A percentile compares a stretch with the other conserved stretches of the same genome.
Evolutionary conservation across 345 rosid species (phyloP).

Genomic region (Eucalyptus erythrocorys): DNA sequence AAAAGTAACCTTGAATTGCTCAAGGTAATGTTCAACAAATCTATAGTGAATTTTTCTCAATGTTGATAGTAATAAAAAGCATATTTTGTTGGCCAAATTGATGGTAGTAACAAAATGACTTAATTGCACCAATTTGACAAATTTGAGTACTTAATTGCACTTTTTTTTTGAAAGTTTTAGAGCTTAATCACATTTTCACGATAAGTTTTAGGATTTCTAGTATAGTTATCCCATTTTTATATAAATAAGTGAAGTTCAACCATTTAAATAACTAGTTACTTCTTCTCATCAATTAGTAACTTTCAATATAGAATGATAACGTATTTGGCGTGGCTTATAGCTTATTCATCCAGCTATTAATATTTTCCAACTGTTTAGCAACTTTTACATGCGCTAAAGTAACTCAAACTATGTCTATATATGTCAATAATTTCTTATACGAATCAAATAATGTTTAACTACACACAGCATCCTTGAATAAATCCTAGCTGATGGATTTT

Average conservation of each 20-base stretch:
- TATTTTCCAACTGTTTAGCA: neutral
- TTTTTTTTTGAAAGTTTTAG: neutral
- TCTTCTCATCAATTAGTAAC: neutral
- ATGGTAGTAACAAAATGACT: too few species aligned
- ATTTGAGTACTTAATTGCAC: neutral
- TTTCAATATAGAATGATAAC: neutral
- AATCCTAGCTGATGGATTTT: too few species aligned
- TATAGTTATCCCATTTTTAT: neutral
- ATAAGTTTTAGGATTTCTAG: neutral
- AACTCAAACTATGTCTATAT: neutral
- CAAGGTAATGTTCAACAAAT: too few species aligned
- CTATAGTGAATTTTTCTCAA: too few species aligned
- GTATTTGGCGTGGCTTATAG: neutral
- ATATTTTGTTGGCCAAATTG: too few species aligned
- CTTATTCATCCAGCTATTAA: neutral
- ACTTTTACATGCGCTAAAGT: neutral
- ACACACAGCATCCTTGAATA: neutral
- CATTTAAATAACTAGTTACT: neutral
- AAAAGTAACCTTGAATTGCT: too few species aligned
- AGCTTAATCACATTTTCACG: neutral
- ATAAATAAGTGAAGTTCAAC: neutral
- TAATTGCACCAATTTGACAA: too few species aligned
- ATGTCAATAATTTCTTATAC: neutral
- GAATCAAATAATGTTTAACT: neutral
- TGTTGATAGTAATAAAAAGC: too few species aligned